A percentile compares a stretch with the other conserved stretches of the same genome.
These are phyloP conservation scores for Macrotyloma uniflorum DNA, from an alignment of 306 rosid species.

Conservation along the genomic window DNA sequence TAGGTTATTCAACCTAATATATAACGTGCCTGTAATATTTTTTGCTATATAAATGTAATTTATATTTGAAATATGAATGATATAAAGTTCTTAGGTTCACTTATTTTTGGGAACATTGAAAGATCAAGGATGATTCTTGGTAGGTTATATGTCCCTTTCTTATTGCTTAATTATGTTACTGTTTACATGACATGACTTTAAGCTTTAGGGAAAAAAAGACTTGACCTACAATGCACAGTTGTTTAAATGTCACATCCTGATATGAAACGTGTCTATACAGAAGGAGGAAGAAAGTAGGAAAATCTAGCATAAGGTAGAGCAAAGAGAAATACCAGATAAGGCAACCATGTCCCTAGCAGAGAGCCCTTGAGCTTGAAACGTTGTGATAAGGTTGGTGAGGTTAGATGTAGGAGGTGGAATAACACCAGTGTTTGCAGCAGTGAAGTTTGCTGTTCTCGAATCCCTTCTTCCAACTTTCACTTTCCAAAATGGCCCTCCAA, in stretches of 20 bases:
- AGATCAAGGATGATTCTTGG: neutral
- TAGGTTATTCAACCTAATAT: too few relatives aligned
- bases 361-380: constrained; percentile 59
- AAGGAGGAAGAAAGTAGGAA: neutral
- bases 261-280: neutral
- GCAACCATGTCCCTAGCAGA: constrained; percentile 75
- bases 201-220: neutral
- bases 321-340: constrained; percentile 64
- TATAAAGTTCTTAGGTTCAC: neutral
- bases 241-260: neutral
- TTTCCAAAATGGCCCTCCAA: constrained; percentile 85
- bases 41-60: too few relatives aligned
- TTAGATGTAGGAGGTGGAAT: constrained; percentile 63
- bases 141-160: neutral
- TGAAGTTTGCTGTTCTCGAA: constrained; percentile 64
- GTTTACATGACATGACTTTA: too few relatives aligned
- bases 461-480: constrained; percentile 91
- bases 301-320: neutral
- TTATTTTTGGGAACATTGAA: neutral
- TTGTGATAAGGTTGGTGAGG: constrained; percentile 49
- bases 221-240: neutral
- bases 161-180: neutral
- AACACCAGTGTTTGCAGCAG: constrained; percentile 61
- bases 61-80: neutral
- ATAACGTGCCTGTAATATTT: too few relatives aligned